Conservation (phyloP, 208 protist species). For the Borovskyia barvae region DNA sequence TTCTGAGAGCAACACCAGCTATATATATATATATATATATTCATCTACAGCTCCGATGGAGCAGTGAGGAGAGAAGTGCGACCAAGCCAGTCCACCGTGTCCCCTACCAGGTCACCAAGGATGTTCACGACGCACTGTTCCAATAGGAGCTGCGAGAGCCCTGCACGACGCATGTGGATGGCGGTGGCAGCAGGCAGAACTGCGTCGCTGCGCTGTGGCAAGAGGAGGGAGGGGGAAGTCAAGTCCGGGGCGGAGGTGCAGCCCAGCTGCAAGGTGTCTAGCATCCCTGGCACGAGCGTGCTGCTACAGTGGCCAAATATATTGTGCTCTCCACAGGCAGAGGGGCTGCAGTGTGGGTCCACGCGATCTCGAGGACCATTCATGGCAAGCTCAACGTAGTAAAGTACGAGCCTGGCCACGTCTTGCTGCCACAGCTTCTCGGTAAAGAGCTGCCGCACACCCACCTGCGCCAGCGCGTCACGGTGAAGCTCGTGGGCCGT, state of each 20-base stretch:
- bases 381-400: slow-evolving; percentile 27
- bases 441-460: slow-evolving; percentile 9
- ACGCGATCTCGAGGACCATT: slow-evolving; percentile 19
- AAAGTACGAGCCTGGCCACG: slow-evolving; percentile 17
- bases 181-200: slow-evolving; percentile 11
- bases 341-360: slow-evolving; percentile 20
- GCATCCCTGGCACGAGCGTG: not conserved
- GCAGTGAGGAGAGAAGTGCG: not conserved
- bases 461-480: slow-evolving; percentile 10
- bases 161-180: slow-evolving; percentile 42
- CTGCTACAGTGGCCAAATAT: slow-evolving; percentile 26
- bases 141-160: slow-evolving; percentile 46
- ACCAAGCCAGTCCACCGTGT: slow-evolving; percentile 60
- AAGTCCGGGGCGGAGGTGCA: not conserved
- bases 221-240: not conserved
- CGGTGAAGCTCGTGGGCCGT: slow-evolving; percentile 3
- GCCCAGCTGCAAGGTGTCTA: not conserved
- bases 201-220: slow-evolving; percentile 3
- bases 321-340: slow-evolving; percentile 25
- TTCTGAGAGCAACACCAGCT: not conserved
- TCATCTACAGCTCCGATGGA: no score
- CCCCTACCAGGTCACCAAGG: slow-evolving; percentile 48
- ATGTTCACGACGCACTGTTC: slow-evolving; percentile 65
- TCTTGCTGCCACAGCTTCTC: slow-evolving; percentile 17
- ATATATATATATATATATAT: no score